Base-by-base conservation (phyloP, 805 yeast species). In the Yarrowia sp. region DNA sequence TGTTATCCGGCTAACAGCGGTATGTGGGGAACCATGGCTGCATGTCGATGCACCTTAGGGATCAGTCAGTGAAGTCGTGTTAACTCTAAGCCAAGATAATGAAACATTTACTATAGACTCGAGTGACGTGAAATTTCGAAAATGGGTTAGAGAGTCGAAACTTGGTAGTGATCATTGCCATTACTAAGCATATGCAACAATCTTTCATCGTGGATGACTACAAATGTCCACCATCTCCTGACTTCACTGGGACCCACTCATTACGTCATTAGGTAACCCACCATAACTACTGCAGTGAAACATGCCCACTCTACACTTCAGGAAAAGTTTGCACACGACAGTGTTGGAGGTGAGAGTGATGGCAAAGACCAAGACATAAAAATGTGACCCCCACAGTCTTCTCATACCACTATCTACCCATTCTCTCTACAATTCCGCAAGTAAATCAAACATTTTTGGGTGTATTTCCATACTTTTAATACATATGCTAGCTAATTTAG, bases 381-480 rank as follows among this genome's bases (percentile, higher is more conserved):
- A 24, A 24, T 24, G 30, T 1, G 30, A 24, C 30, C 30, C 30
- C 30, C 30, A 24, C 30, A 7, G 30, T 24, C 30, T 24, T 24
- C 30, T 24, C 30, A 24, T 24, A 24, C 30, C 30, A 24, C 30
- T 24, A 7, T 24, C 30, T 24, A 24, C 30, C 30, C 30, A 24
- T 5, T 24, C 30, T 24, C 33, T 2, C 58, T 52, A 52, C 58
- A 33, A 15, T 9, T 52, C 43, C 58, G 12, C 56, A 50, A 12
- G 30, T 14, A 30, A 13, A 58, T 42, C 50, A 42, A 43, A 58
- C 50, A 42, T 58, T 58, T 36, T 58, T 58, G 64, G 63, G 63
- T 39, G 64, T 58, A 58, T 58, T 58, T 58, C 50, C 64, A 58
- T 58, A 58, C 64, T 58, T 58, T 58, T 58, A 58, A 58, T 58